Evolutionary conservation across 257 asterid genomes (phyloP), one percentile per base, ranked within the genome.

Genomic region (Fraxinus quadrangulata): DNA sequence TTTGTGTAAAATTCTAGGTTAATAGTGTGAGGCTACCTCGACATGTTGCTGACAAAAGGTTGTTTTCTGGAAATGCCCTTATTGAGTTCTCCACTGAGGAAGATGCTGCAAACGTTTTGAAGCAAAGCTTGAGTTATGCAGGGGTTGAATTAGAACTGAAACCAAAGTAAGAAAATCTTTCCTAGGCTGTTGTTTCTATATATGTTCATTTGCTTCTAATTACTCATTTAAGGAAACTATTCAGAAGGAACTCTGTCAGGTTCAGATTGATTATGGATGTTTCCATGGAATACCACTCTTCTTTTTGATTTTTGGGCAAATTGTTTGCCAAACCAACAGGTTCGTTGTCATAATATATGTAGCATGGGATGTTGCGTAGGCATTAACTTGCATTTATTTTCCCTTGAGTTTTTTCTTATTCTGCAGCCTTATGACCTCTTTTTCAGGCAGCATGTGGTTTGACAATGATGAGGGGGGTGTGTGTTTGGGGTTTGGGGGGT

Each of bases 1-100:
- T 74, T 59, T 76, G 24, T 66, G 77, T 74, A 37, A 65, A 70
- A 17, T 79, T 59, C 82, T 71, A 96, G 99, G 99, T 96, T 78
- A 96, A 89, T 78, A 96, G 99, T 82, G 99, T 96, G 88, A 89
- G 99, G 91, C 86, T 93, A 63, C 99, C 97, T 61, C 98, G 96
- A 10, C 99, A 92, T 86, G 97, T 89, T 81, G 92, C 96, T 74
- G 97, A 93, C 82, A 96, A 84, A 74, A 91, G 90, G 85, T 67
- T 88, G 85, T 89, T 92, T 34, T 89, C 94, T 34, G 99, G 99
- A 51, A 93, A 97, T 26, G 98, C 99, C 19, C 83, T 96, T 75
- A 72, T 96, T 78, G 98, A 96, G 83, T 93, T 96, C 83, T 90
- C 99, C 7, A 88, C 83, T 67, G 98, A 89, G 75, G 97, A 92